A percentile compares a stretch with the other conserved stretches of the same genome.
Evolutionary conservation across 2,329 filamentous ascomycete species (phyloP).

Genomic region (Trichoderma atrobrunneum): DNA sequence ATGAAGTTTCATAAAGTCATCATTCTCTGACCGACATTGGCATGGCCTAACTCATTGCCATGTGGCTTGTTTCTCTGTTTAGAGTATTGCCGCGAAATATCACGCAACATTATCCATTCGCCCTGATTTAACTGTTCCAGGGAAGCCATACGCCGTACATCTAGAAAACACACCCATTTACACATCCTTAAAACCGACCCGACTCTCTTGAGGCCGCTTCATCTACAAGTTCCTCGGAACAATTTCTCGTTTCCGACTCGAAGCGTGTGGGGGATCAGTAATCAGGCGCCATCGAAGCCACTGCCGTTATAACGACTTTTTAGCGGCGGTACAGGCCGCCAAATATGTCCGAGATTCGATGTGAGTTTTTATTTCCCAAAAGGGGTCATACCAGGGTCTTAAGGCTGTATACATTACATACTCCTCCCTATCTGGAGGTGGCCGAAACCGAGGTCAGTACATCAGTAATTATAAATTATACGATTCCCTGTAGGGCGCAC

Average conservation of each 20-base stretch:
- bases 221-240: neutral
- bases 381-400: neutral
- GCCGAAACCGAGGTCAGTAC: neutral
- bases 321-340: conserved; percentile 40
- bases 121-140: neutral
- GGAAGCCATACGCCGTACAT: neutral
- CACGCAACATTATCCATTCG: neutral
- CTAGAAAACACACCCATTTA: neutral
- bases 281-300: neutral
- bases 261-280: neutral
- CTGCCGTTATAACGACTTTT: conserved; percentile 33
- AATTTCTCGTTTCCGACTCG: neutral
- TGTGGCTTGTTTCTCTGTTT: neutral
- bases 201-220: neutral
- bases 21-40: neutral
- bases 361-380: neutral
- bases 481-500: neutral
- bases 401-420: neutral
- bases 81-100: neutral
- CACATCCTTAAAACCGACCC: neutral
- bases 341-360: neutral
- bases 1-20: neutral
- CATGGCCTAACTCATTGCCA: neutral
- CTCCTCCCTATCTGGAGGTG: neutral
- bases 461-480: neutral